phyloP scores from a whole-genome alignment of 2,329 filamentous ascomycete genomes.

The Neonectria magnoliae region DNA sequence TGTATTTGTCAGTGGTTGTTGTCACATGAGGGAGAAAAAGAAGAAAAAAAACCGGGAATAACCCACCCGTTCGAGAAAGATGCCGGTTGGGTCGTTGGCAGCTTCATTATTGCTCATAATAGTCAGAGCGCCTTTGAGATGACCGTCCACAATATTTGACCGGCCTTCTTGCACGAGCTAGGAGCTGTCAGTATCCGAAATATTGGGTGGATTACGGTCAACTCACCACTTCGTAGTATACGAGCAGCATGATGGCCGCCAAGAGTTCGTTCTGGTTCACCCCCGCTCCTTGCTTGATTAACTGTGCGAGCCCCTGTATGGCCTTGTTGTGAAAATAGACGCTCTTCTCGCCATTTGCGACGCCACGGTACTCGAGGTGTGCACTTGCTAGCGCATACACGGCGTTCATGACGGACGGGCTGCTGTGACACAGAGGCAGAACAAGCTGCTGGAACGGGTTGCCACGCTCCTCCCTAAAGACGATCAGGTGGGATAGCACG shows the following conservation, averaged over 20 bases:
- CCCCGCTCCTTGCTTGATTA: conserved; percentile 64
- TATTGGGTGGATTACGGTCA: background rate
- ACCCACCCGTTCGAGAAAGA: conserved; percentile 68
- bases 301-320: conserved; percentile 64
- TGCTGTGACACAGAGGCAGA: conserved; percentile 66
- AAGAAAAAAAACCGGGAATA: background rate
- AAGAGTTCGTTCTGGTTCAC: conserved; percentile 66
- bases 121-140: conserved; percentile 70
- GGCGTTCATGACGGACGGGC: conserved; percentile 77
- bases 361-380: conserved; percentile 76
- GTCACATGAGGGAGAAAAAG: conserved; percentile 1
- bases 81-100: conserved; percentile 60
- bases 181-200: conserved; percentile 23
- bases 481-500: conserved; percentile 71
- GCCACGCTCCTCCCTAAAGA: conserved; percentile 69
- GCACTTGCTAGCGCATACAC: conserved; percentile 86
- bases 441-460: conserved; percentile 72
- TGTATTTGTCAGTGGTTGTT: conserved; percentile 45
- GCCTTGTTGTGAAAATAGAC: conserved; percentile 69
- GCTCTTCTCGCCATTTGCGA: conserved; percentile 64
- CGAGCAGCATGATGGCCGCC: conserved; percentile 68
- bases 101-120: conserved; percentile 63
- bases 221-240: conserved; percentile 72
- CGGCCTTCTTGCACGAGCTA: conserved; percentile 69
- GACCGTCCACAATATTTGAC: conserved; percentile 68